Evolutionary conservation across 306 rosid species (phyloP), one percentile per base, ranked within the genome.

Genomic region (Bauhinia variegata): DNA sequence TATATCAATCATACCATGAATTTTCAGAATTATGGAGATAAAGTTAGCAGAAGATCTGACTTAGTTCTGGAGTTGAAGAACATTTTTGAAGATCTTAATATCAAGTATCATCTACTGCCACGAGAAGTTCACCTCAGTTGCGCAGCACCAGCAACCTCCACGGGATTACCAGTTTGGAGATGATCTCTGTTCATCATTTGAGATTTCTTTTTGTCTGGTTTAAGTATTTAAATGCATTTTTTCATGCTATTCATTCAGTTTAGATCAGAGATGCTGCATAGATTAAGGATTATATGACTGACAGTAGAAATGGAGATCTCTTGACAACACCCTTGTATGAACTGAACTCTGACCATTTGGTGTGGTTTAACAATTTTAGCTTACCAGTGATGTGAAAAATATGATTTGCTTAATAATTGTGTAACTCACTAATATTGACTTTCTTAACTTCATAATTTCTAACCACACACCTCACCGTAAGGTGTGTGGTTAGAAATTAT

Each of bases 51-150:
- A 34, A 86, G 91, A 78, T 83, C 98, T 1, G 95, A 89, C 0
- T 75, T 93, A n/a, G 75, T 93, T 15, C 47, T 89, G 17, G 96
- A 93, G 81, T 60, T 93, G 60, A 93, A 93, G 86, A 89, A 64
- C 70, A 78, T 81, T 51, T 78, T 93, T 51, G 86, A 89, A 66
- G 93, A 88, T 15, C 95, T 89, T 19, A 68, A 71, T 9, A 88
- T 93, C 23, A 88, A 79, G 65, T 93, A 88, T 36, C 84, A 78
- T 70, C 63, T 93, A 37, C 89, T 78, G 32, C 86, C 97, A 57
- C 97, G 84, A 69, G 86, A 86, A 75, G 86, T 89, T 48, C 84
- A 72, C 30, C 76, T 89, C 68, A 83, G 36, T 74, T 34, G 65
- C 66, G 83, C 49, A 15, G 65, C 77, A 11, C 67, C 86, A 23